These are phyloP conservation scores for Calvatia gigantea DNA, from an alignment of 768 basidiomycete genomes.

Conservation along the genomic window DNA sequence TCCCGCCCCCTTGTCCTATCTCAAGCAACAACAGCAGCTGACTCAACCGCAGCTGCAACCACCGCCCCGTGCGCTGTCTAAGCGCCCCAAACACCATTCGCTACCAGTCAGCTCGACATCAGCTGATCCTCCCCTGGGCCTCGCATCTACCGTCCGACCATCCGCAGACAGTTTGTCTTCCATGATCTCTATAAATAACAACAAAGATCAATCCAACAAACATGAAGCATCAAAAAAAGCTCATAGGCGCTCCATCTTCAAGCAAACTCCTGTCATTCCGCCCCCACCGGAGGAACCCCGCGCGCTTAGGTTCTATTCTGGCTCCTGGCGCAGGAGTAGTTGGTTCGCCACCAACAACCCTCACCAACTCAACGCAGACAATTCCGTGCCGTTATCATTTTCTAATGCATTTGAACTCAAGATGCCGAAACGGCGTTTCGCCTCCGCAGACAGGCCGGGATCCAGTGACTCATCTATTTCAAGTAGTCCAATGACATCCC, in stretches of 20 bases:
- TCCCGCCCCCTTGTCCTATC: conserved; percentile 67
- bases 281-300: conserved; percentile 30
- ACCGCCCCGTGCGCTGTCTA: conserved; percentile 9
- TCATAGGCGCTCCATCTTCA: conserved; percentile 24
- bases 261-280: conserved; percentile 13
- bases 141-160: conserved; percentile 17
- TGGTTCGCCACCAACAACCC: background rate
- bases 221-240: conserved; percentile 18
- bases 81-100: conserved; percentile 20
- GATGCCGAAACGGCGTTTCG: conserved; percentile 36
- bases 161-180: conserved; percentile 23
- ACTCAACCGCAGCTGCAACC: conserved; percentile 14
- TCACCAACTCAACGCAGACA: background rate
- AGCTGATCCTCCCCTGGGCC: conserved; percentile 2
- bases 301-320: conserved; percentile 26
- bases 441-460: conserved; percentile 37
- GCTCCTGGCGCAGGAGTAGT: conserved; percentile 27
- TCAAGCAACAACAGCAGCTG: conserved; percentile 14
- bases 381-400: background rate
- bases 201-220: conserved; percentile 5
- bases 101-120: conserved; percentile 9
- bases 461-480: conserved; percentile 47
- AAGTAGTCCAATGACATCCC: conserved; percentile 13
- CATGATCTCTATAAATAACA: conserved; percentile 16
- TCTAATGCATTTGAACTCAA: conserved; percentile 11